Evolutionary conservation across 1,284 basidiomycete genomes (phyloP).

Genomic region (Moesziomyces globuligerus): DNA sequence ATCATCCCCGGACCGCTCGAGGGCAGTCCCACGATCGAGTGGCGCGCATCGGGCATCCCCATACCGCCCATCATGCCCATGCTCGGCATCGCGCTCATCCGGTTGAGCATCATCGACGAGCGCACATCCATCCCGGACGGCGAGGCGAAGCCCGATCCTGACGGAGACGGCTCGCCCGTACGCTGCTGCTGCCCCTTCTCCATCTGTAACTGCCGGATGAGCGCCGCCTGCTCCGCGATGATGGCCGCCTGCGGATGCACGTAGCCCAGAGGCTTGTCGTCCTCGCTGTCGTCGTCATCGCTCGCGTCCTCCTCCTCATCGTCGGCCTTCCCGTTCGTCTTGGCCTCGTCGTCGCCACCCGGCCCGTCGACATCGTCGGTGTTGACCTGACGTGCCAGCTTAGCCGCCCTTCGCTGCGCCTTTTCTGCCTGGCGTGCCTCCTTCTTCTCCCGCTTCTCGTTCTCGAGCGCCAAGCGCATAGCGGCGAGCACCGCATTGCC

Average conservation of each 20-base stretch:
- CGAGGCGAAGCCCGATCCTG: slow-evolving; percentile 17
- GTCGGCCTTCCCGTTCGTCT: slow-evolving; percentile 2
- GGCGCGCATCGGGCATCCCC: slow-evolving; percentile 25
- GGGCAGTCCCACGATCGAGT: slow-evolving; percentile 28
- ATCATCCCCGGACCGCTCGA: slow-evolving; percentile 25
- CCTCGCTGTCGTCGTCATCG: slow-evolving; percentile 50
- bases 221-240: slow-evolving; percentile 63
- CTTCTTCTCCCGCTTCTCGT: slow-evolving; percentile 34
- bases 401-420: slow-evolving; percentile 26
- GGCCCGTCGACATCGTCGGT: slow-evolving; percentile 4
- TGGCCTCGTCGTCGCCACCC: slow-evolving; percentile 6
- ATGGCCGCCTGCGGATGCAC: slow-evolving; percentile 64
- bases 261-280: slow-evolving; percentile 56
- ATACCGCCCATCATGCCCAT: slow-evolving; percentile 19
- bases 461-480: slow-evolving; percentile 22
- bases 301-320: slow-evolving; percentile 24
- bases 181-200: slow-evolving; percentile 48
- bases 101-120: slow-evolving; percentile 24
- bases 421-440: slow-evolving; percentile 27
- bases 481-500: slow-evolving; percentile 30
- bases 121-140: slow-evolving; percentile 24
- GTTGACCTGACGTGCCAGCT: slow-evolving; percentile 17
- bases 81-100: slow-evolving; percentile 34
- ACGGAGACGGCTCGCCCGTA: slow-evolving; percentile 6
- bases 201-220: slow-evolving; percentile 57